A percentile compares a stretch with the other conserved stretches of the same genome.
Evolutionary conservation across 78 protist genomes (phyloP).

Genomic region (Dictyostelium firmibasis): DNA sequence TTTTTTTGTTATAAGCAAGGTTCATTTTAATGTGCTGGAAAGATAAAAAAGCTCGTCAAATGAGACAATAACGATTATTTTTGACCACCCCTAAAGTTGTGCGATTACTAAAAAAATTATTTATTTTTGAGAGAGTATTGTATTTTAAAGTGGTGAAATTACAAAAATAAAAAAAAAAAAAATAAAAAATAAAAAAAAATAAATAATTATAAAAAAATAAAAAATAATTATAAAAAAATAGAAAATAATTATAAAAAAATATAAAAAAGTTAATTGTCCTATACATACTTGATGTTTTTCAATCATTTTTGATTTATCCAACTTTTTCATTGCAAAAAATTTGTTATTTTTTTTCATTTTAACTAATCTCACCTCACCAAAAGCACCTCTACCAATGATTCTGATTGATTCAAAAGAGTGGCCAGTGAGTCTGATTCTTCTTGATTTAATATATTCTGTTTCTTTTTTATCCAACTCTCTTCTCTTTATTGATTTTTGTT

Average conservation of each 20-base stretch:
- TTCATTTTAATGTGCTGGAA: not conserved
- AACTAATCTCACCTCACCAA: conserved; percentile 87
- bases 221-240: not conserved
- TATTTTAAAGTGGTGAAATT: not conserved
- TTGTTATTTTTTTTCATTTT: conserved; percentile 76
- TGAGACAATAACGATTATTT: not conserved
- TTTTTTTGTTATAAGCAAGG: not conserved
- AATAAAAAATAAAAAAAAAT: not conserved
- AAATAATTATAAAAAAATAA: not conserved
- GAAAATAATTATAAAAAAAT: not conserved
- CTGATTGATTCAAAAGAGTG: conserved; percentile 76
- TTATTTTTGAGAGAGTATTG: not conserved
- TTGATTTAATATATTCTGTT: conserved; percentile 74
- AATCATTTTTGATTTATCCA: conserved; percentile 85
- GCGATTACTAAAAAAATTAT: not conserved
- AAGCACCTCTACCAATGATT: conserved; percentile 88
- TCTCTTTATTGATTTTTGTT: conserved; percentile 64
- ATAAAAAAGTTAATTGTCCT: not conserved
- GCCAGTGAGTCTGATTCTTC: conserved; percentile 79
- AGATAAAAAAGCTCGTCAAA: not conserved
- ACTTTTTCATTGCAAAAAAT: conserved; percentile 87
- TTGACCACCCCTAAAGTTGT: not conserved
- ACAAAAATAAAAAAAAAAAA: not conserved
- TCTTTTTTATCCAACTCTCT: conserved; percentile 79
- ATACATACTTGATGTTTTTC: conserved; percentile 79